phyloP scores from a whole-genome alignment of 208 protist genomes.

The Acanthamoeba healyi region DNA sequence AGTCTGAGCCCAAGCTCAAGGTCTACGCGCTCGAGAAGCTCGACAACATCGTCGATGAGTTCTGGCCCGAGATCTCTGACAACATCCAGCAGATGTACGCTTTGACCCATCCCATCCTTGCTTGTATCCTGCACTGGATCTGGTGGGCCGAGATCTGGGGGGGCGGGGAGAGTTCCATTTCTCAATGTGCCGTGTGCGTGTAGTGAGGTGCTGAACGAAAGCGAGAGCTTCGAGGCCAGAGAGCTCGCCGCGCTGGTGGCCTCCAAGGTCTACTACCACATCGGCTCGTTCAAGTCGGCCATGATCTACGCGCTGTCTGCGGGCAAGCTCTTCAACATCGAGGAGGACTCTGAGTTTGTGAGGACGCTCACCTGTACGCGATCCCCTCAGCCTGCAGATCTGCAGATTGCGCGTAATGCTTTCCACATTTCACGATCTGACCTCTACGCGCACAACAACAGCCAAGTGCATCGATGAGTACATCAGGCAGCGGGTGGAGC shows the following conservation, averaged over 20 bases:
- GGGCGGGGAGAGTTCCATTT: not conserved
- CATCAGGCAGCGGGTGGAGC: slow-evolving; percentile 89
- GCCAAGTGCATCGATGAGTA: slow-evolving; percentile 97
- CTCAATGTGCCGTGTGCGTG: not conserved
- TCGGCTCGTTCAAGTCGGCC: slow-evolving; percentile 96
- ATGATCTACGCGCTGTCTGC: slow-evolving; percentile 96
- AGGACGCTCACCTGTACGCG: slow-evolving; percentile 89
- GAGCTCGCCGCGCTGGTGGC: slow-evolving; percentile 94
- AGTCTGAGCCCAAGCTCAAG: slow-evolving; percentile 84
- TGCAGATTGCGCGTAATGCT: not conserved
- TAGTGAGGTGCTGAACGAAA: slow-evolving; percentile 89
- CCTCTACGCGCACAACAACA: slow-evolving; percentile 78
- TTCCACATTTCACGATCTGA: not conserved
- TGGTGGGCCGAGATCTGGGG: not conserved
- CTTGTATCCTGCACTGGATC: not conserved
- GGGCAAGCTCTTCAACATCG: slow-evolving; percentile 95
- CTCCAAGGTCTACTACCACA: slow-evolving; percentile 98
- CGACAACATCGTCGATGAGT: slow-evolving; percentile 89
- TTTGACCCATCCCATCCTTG: not conserved
- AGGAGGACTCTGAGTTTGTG: slow-evolving; percentile 87
- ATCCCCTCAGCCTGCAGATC: not conserved
- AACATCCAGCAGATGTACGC: slow-evolving; percentile 85
- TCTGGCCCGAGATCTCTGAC: slow-evolving; percentile 93
- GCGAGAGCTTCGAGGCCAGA: slow-evolving; percentile 87
- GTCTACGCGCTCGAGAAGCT: slow-evolving; percentile 88